Evolutionary conservation across 352 stramenopile species (phyloP), one percentile per base, ranked within the genome.

Genomic region (Globisporangium cystogenes): DNA sequence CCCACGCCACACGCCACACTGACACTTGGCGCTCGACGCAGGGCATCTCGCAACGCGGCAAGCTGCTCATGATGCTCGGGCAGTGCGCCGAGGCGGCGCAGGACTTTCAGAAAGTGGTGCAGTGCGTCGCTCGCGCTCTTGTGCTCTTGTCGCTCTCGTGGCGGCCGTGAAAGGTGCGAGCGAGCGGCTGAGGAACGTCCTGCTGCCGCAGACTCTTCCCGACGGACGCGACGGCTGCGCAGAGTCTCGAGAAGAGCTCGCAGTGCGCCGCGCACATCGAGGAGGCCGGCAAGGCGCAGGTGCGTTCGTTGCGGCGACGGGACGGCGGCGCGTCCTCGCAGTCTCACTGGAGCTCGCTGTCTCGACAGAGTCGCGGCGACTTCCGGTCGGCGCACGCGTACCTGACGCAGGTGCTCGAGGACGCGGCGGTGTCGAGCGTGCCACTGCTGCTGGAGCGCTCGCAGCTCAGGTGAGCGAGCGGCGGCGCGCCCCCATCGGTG

Each of bases 61-160:
- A 86, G 60, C 66, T 92, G 15, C 61, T 85, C n/a, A 70, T 92
- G 60, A 92, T 92, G 76, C 54, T 90, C 37, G 81, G 81, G 10
- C 70, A 90, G 45, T 92, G 81, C 45, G 55, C 54, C 2, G 76
- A 88, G 14, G 81, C 81, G 1, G 53, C 60, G 2, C 44, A 71
- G 7, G 81, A 92, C 60, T 90, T 92, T 53, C 54, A 78, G 52
- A 54, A 59, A 35, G 60, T 81, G 18, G 57, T 86, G 15, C 66
- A 82, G 80, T 81, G 51, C 26, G 72, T 64, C 24, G 41, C 3
- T 2, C 4, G 23, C 3, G 16, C n/a, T 26, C 18, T 20, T 18
- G 5, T 26, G 7, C 21, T 12, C 2, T n/a, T n/a, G n/a, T n/a
- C n/a, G n/a, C n/a, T n/a, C n/a, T n/a, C n/a, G n/a, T n/a, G n/a